Conservation (phyloP, 352 stramenopile genomes). For the Saprolegnia parasitica region DNA sequence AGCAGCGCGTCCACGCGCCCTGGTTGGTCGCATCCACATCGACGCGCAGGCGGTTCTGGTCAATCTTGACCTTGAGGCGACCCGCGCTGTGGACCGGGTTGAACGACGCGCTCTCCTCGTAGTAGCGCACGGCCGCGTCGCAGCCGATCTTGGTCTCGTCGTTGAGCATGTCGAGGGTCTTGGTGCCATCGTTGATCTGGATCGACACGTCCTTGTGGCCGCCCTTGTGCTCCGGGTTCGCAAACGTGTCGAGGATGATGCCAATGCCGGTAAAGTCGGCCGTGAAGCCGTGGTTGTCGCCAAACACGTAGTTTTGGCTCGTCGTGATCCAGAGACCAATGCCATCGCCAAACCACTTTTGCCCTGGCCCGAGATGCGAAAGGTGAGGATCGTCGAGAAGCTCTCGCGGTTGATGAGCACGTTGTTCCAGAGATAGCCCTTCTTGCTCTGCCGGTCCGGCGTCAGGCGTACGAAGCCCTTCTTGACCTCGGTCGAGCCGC, state of each 20-base stretch:
- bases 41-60: constrained; percentile 47
- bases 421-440: constrained; percentile 73
- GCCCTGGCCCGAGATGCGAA: constrained; percentile 75
- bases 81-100: constrained; percentile 77
- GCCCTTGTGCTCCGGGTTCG: constrained; percentile 75
- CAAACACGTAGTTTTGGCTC: constrained; percentile 48
- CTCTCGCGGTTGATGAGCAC: constrained; percentile 46
- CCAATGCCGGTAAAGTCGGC: constrained; percentile 71
- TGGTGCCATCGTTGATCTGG: constrained; percentile 75
- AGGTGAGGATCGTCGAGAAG: constrained; percentile 65
- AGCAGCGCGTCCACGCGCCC: constrained; percentile 59
- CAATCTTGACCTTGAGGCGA: constrained; percentile 71
- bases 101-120: constrained; percentile 73
- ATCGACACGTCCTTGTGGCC: constrained; percentile 82
- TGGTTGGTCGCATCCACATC: constrained; percentile 61
- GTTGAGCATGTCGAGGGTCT: constrained; percentile 62
- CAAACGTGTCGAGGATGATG: constrained; percentile 81
- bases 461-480: constrained; percentile 86
- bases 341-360: constrained; percentile 83
- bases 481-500: constrained; percentile 69
- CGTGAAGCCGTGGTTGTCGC: constrained; percentile 71
- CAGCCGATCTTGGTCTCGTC: constrained; percentile 61
- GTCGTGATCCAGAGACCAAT: constrained; percentile 79
- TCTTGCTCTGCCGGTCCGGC: constrained; percentile 83
- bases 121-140: constrained; percentile 70